These are phyloP conservation scores for Trichoderma orchidacearum DNA, from an alignment of 495 filamentous ascomycete species.

Conservation along the genomic window DNA sequence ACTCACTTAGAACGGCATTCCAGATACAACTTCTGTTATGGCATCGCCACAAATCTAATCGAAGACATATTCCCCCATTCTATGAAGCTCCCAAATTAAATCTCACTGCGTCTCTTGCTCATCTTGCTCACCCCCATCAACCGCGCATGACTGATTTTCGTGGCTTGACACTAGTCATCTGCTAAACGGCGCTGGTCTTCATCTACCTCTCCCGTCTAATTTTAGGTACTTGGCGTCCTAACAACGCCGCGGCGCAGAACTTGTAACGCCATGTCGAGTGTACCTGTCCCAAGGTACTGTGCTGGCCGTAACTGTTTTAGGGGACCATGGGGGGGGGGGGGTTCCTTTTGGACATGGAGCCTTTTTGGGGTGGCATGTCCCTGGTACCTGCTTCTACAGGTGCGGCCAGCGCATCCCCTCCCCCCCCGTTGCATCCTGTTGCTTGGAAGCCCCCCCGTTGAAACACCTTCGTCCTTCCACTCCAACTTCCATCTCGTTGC, in stretches of 20 bases:
- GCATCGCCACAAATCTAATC: too few relatives aligned
- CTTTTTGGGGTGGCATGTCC: not conserved
- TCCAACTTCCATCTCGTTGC: not conserved
- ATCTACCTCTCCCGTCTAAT: not conserved
- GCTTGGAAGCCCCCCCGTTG: not conserved
- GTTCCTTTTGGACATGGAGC: not conserved
- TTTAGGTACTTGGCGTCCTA: not conserved
- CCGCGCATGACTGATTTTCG: not conserved
- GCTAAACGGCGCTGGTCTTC: not conserved
- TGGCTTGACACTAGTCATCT: not conserved
- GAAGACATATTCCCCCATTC: too few relatives aligned
- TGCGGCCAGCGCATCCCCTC: not conserved
- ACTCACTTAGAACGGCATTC: too few relatives aligned
- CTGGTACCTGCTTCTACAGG: conserved; percentile 1
- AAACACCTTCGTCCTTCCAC: not conserved
- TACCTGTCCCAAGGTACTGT: not conserved
- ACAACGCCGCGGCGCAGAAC: not conserved
- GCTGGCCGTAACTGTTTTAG: not conserved
- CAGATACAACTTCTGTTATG: too few relatives aligned
- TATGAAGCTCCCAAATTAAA: too few relatives aligned
- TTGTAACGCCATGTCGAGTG: not conserved
- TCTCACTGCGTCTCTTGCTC: not conserved
- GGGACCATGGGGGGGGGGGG: not conserved
- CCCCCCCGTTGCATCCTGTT: too few relatives aligned
- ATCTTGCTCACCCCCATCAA: not conserved